These are phyloP conservation scores for Solanum sitiens DNA, from an alignment of 257 asterid species.

Conservation along the genomic window DNA sequence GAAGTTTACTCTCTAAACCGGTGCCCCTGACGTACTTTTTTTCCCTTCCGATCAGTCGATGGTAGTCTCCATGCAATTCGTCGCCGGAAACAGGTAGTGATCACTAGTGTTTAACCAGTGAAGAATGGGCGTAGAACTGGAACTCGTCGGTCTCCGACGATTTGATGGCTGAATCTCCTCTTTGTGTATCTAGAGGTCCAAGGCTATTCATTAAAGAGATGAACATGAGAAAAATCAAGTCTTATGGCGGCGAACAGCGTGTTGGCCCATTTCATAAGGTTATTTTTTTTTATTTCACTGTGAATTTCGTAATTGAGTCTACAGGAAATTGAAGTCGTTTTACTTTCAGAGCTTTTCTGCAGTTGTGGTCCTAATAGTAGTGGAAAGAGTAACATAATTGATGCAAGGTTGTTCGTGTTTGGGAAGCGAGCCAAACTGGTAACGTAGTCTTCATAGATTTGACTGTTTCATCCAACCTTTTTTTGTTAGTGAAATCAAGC, in stretches of 20 bases:
- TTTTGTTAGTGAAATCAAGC: neutral
- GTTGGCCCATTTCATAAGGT: conserved; percentile 99
- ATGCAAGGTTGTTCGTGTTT: conserved; percentile 92
- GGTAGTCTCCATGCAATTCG: too few species aligned
- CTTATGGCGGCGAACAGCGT: conserved; percentile 97
- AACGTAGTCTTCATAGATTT: neutral
- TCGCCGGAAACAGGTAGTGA: too few species aligned
- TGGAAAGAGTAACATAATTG: conserved; percentile 98
- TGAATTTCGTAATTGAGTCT: neutral
- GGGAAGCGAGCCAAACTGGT: conserved; percentile 98
- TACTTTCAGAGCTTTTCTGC: conserved; percentile 81
- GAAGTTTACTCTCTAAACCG: neutral
- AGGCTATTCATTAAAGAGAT: conserved; percentile 84
- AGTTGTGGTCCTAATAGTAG: conserved; percentile 99
- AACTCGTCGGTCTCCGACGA: neutral
- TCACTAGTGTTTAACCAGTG: neutral
- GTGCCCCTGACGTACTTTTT: too few species aligned
- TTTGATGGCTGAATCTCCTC: conserved; percentile 7
- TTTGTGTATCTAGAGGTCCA: conserved; percentile 15
- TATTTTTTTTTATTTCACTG: conserved; percentile 1
- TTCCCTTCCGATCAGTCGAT: too few species aligned
- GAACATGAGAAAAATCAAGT: conserved; percentile 85
- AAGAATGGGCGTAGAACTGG: neutral
- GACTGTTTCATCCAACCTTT: too few species aligned
- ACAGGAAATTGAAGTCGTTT: neutral